Evolutionary conservation across 1,139 yeast species (phyloP).

Genomic region (Torulaspora pretoriensis): DNA sequence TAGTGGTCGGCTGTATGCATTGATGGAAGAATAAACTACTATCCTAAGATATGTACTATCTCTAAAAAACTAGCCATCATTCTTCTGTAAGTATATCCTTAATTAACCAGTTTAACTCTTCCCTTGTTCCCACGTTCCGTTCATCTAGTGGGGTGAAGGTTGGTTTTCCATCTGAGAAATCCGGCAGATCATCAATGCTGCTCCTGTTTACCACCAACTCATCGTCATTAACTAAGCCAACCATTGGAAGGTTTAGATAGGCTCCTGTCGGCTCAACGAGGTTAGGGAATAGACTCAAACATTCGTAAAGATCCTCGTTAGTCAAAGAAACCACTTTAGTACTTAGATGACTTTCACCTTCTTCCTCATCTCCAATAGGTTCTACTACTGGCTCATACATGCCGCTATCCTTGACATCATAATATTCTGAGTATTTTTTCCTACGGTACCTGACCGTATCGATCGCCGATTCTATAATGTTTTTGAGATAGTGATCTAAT

Average conservation of each 20-base stretch:
- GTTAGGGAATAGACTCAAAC: conserved; percentile 62
- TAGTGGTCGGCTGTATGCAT: too few species aligned
- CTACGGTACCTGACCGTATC: conserved; percentile 64
- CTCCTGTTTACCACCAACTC: conserved; percentile 44
- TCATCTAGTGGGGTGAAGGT: conserved; percentile 34
- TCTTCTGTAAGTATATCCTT: conserved; percentile 47
- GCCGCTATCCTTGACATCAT: conserved; percentile 36
- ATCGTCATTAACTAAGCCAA: conserved; percentile 54
- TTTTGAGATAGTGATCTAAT: conserved; percentile 71
- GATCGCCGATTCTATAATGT: conserved; percentile 67
- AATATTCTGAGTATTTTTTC: conserved; percentile 48
- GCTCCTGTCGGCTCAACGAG: conserved; percentile 67
- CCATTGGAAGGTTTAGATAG: conserved; percentile 46
- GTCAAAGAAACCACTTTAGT: conserved; percentile 45
- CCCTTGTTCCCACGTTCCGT: conserved; percentile 54
- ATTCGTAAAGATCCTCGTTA: conserved; percentile 61
- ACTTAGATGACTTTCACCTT: conserved; percentile 15
- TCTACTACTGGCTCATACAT: conserved; percentile 29
- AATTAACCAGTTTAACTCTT: conserved; percentile 67
- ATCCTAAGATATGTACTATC: too few species aligned
- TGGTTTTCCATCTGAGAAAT: conserved; percentile 32
- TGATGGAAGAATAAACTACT: too few species aligned
- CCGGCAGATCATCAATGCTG: conserved; percentile 40
- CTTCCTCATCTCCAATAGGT: conserved; percentile 11
- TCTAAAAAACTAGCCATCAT: conserved; percentile 6